phyloP scores from a whole-genome alignment of 805 yeast species.

The Alloascoidea hylecoeti region DNA sequence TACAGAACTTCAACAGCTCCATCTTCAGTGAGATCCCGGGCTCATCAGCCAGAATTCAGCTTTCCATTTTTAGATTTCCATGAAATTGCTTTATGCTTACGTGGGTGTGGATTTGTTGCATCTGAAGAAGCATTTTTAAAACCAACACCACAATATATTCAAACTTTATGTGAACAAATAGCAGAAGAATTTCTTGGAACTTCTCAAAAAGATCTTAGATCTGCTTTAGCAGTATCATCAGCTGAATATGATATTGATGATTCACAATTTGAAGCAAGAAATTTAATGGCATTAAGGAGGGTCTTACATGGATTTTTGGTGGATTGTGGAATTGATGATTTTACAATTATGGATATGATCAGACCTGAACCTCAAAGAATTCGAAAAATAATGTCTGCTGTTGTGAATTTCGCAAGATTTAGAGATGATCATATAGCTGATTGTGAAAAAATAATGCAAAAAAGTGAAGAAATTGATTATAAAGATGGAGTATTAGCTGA shows the following conservation, averaged over 20 bases:
- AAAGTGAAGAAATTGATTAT: slow-evolving; percentile 22
- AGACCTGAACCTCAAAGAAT: slow-evolving; percentile 65
- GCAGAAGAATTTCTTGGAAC: slow-evolving; percentile 47
- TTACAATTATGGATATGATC: slow-evolving; percentile 56
- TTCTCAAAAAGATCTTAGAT: slow-evolving; percentile 17
- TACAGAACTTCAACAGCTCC: slow-evolving; percentile 1
- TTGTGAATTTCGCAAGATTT: slow-evolving; percentile 75
- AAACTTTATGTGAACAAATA: slow-evolving; percentile 42
- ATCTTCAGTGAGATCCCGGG: not conserved
- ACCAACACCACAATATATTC: slow-evolving; percentile 45
- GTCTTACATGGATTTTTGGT: slow-evolving; percentile 4
- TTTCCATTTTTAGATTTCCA: slow-evolving; percentile 49
- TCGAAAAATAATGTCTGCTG: slow-evolving; percentile 60
- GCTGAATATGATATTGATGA: slow-evolving; percentile 14
- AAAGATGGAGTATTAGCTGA: slow-evolving; percentile 24
- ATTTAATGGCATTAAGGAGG: slow-evolving; percentile 8
- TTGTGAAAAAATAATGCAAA: slow-evolving; percentile 45
- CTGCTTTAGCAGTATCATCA: slow-evolving; percentile 16
- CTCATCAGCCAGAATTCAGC: slow-evolving; percentile 8
- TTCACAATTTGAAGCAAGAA: slow-evolving; percentile 8
- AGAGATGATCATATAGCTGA: slow-evolving; percentile 65
- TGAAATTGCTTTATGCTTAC: slow-evolving; percentile 45
- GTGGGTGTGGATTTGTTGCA: slow-evolving; percentile 45
- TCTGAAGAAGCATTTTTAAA: slow-evolving; percentile 41
- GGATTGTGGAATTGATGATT: slow-evolving; percentile 51